phyloP scores from a whole-genome alignment of 768 basidiomycete genomes.

The Postia placenta region DNA sequence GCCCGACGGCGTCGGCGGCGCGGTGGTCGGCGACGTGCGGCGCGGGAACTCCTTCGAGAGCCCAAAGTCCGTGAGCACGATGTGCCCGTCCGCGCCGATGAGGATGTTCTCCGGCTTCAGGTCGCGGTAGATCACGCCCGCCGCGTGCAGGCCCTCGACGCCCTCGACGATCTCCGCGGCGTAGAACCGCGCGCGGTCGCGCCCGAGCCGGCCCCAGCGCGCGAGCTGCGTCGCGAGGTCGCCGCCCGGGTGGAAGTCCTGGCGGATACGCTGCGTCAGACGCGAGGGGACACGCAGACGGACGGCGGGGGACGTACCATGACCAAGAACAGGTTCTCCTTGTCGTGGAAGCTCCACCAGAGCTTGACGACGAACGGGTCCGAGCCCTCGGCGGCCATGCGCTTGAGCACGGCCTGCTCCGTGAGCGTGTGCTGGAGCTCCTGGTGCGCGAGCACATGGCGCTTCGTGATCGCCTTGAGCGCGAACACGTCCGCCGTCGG shows the following conservation, averaged over 20 bases:
- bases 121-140: slow-evolving; percentile 96
- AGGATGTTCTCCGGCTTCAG: slow-evolving; percentile 97
- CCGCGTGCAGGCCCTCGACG: slow-evolving; percentile 87
- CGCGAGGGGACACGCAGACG: too few relatives aligned
- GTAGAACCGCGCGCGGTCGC: slow-evolving; percentile 94
- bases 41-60: slow-evolving; percentile 87
- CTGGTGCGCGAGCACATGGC: slow-evolving; percentile 93
- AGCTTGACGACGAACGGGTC: slow-evolving; percentile 96
- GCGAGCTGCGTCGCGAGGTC: slow-evolving; percentile 97
- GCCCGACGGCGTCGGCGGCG: slow-evolving; percentile 55
- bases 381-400: slow-evolving; percentile 82
- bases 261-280: slow-evolving; percentile 2
- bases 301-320: slow-evolving; percentile 52
- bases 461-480: slow-evolving; percentile 96
- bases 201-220: slow-evolving; percentile 89
- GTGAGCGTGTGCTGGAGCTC: slow-evolving; percentile 95
- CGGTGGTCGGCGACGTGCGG: slow-evolving; percentile 35
- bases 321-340: slow-evolving; percentile 93
- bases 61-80: slow-evolving; percentile 96
- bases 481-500: slow-evolving; percentile 70
- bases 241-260: slow-evolving; percentile 95
- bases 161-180: slow-evolving; percentile 97
- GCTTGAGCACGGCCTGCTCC: slow-evolving; percentile 91
- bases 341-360: slow-evolving; percentile 97
- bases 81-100: slow-evolving; percentile 90